Evolutionary conservation across 2,329 filamentous ascomycete genomes (phyloP), one percentile per base, ranked within the genome.

Genomic region (Penicillium sp.): DNA sequence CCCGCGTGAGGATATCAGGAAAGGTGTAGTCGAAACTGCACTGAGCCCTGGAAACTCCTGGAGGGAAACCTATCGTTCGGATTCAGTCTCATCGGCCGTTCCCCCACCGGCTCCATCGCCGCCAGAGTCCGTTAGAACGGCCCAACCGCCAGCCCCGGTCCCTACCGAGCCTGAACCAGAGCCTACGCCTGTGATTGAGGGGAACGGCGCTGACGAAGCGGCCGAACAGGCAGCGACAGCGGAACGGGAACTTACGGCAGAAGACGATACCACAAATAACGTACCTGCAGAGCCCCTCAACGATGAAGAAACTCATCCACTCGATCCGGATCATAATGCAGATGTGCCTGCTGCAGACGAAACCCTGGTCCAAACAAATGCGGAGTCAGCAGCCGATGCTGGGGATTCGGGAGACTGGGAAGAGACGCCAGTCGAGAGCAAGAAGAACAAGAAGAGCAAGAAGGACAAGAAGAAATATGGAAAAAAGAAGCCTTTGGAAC

Each of bases 21-120:
- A 51, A 24, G 54, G 56, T 3, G 49, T 56, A 22, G 45, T 53
- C 7, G 55, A 63, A 20, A 46, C 28, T 20, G 49, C 50, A 13
- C 18, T 44, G 1, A 56, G 48, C 41, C 36, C 55, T 9, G 44
- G 13, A 3, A 46, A 46, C 16, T 55, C 52, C 2, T 63, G 61
- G 58, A 47, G 60, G 45, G 54, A 44, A 1, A 44, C 53, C 9
- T 56, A 60, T 40, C 60, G 57, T 13, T 55, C 63, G 10, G 59
- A 56, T 14, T 65, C 63, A 11, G 46, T 65, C n/a, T 62, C 60
- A 8, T 63, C 63, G 7, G 51, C 50, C 16, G 50, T 67, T 4
- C 68, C 67, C 16, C 67, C 66, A 6, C 64, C 62, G 4, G 68
- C 67, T 22, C 68, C 67, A 10, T 67, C 68, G 25, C 68, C 68